Conservation (phyloP, 768 basidiomycete species). For the Mycena venus region DNA sequence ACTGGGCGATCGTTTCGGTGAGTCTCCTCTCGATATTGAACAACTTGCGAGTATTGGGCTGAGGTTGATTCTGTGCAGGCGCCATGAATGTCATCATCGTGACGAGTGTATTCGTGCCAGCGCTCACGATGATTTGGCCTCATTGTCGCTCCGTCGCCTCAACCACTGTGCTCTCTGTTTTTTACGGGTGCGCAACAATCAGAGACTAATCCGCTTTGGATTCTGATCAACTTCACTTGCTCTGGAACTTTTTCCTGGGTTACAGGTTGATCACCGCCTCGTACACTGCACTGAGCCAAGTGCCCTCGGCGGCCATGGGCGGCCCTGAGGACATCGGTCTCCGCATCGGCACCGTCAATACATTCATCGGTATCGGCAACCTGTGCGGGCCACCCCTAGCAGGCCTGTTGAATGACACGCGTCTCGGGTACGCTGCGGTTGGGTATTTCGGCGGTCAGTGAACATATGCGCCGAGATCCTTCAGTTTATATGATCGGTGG, state of each 20-base stretch:
- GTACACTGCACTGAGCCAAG: background rate
- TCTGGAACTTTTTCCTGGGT: background rate
- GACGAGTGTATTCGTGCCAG: background rate
- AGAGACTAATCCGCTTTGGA: background rate
- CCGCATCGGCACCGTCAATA: background rate
- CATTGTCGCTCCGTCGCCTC: background rate
- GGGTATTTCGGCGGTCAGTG: background rate
- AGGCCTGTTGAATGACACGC: background rate
- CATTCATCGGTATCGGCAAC: background rate
- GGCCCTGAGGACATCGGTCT: background rate
- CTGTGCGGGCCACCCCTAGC: background rate
- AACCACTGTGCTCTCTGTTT: background rate
- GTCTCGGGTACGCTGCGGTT: background rate
- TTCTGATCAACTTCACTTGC: background rate
- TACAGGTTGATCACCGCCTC: background rate
- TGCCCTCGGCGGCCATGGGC: background rate
- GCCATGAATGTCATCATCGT: background rate
- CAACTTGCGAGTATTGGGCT: background rate
- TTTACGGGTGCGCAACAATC: background rate
- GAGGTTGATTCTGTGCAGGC: background rate
- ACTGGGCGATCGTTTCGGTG: constrained; percentile 1
- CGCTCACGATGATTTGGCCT: background rate
- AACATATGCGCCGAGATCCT: background rate
- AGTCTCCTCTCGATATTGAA: background rate
- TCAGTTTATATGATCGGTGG: background rate